Conservation (phyloP, 495 filamentous ascomycete species). For the Darksidea phi region DNA sequence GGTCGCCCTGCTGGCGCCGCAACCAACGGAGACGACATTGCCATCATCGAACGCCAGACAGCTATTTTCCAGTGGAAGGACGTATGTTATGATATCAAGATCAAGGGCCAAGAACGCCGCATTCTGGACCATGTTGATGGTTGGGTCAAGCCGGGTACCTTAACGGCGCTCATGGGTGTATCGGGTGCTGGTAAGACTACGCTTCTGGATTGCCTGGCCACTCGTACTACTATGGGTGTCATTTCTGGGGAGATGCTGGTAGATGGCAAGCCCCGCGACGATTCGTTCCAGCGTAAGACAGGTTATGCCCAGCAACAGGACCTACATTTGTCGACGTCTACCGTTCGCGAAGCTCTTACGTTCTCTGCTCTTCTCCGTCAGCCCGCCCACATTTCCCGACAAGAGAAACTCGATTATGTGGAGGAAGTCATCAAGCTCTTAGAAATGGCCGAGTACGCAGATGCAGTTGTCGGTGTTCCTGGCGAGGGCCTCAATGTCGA, state of each 20-base stretch:
- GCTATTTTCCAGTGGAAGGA: conserved; percentile 84
- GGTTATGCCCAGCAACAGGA: conserved; percentile 97
- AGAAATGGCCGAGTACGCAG: conserved; percentile 83
- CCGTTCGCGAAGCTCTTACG: conserved; percentile 78
- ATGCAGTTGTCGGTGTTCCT: conserved; percentile 82
- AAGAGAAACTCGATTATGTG: conserved; percentile 82
- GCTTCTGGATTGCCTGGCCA: conserved; percentile 69
- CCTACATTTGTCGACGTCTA: conserved; percentile 81
- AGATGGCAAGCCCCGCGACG: conserved; percentile 70
- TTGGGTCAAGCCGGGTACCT: conserved; percentile 86
- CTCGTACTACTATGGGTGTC: conserved; percentile 80
- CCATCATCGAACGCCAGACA: conserved; percentile 59
- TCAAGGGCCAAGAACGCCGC: conserved; percentile 70
- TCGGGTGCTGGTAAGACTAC: conserved; percentile 74
- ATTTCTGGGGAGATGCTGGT: conserved; percentile 84
- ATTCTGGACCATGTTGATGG: conserved; percentile 83
- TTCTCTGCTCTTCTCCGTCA: conserved; percentile 87
- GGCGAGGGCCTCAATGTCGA: conserved; percentile 92
- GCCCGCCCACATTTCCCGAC: conserved; percentile 62
- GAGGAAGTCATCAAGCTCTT: conserved; percentile 88
- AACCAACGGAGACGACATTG: conserved; percentile 49
- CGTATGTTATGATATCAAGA: conserved; percentile 85
- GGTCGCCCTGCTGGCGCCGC: conserved; percentile 49
- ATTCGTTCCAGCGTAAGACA: conserved; percentile 87
- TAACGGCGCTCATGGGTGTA: conserved; percentile 85